Evolutionary conservation across 2,329 filamentous ascomycete genomes (phyloP), one percentile per base, ranked within the genome.

Genomic region (Hortaea werneckii): DNA sequence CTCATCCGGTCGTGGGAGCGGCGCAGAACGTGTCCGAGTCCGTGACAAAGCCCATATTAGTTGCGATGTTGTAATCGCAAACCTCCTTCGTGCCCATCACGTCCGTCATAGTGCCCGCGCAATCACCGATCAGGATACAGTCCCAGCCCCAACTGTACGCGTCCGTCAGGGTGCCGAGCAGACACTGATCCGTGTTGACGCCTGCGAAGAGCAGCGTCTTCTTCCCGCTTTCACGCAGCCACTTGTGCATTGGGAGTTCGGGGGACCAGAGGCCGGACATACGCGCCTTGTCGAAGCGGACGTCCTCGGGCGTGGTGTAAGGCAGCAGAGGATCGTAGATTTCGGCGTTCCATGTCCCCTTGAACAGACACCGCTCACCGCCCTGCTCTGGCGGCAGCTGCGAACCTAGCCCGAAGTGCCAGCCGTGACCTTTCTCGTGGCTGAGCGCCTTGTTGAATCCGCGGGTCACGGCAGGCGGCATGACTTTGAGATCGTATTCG

Each of bases 131-230:
- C 12, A 68, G 55, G 38, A 69, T 58, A 49, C 65, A 68, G 46
- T 68, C 66, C 63, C 64, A 69, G 51, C 66, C 66, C 49, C 60
- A 69, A 11, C 60, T 65, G 54, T 68, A 69, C 1, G 66, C 64
- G 43, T 68, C 66, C 10, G 64, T 65, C 20, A 68, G 54, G 1
- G 66, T 69, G 26, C 66, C 67, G 28, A 68, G 62, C 8, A 69
- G 56, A 42, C 66, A 69, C 53, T 68, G 67, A 50, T 69, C 66
- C 7, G 66, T 69, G 50, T 69, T 69, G 42, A 68, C 65, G 20
- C 66, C 65, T 12, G 67, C 62, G 46, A 69, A 69, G 5, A 69
- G 51, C 13, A 69, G 49, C 1, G 66, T 68, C 52, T 67, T 67
- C 56, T 67, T 68, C 35, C 60, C 58, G n/a, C 60, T 62, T 45